Base-by-base conservation (phyloP, 1,284 basidiomycete species). In the Melampsora larici-populina region DNA sequence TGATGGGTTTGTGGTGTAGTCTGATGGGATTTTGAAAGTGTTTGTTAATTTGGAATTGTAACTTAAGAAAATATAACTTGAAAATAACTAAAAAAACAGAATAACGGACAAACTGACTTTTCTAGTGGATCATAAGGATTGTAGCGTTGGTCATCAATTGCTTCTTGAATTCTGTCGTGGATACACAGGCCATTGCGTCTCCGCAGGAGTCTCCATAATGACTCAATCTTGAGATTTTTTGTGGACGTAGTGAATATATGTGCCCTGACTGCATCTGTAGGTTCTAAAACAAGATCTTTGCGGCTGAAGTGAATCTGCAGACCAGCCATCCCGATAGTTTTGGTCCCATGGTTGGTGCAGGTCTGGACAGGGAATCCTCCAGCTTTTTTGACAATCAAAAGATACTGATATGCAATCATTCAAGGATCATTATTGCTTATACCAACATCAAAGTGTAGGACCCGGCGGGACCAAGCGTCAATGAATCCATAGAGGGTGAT, bases 181-280 rank as follows among this genome's bases (percentile, higher is more conserved):
- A 49, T 49, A 11, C 48, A 21, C 18, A 33, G 46, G 33, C 55
- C n/a, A 29, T 49, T 31, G 43, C 48, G 15, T 26, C 49, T 70
- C 40, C 48, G 36, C 43, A 70, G 3, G n/a, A 49, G 26, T 3
- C n/a, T 46, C 46, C 67, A 51, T 4, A 70, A 18, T 9, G 6
- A 58, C 46, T 58, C 68, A 21, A 70, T 70, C 69, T 70, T 70
- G 11, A 49, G 68, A 18, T 60, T 70, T 24, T 70, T 36, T 9
- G n/a, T 26, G 9, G 8, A 36, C 24, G 51, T 49, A 9, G 68
- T 70, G 48, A 70, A 70, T 7, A 31, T 11, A 17, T 70, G 67
- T 1, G 67, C 48, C 17, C 31, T 4, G 11, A 17, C 31, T 26
- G 67, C 26, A 26, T 70, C 15, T 6, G 48, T 11, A 29, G 55